phyloP scores from a whole-genome alignment of 495 filamentous ascomycete genomes.

The Trypethelium eluteriae region DNA sequence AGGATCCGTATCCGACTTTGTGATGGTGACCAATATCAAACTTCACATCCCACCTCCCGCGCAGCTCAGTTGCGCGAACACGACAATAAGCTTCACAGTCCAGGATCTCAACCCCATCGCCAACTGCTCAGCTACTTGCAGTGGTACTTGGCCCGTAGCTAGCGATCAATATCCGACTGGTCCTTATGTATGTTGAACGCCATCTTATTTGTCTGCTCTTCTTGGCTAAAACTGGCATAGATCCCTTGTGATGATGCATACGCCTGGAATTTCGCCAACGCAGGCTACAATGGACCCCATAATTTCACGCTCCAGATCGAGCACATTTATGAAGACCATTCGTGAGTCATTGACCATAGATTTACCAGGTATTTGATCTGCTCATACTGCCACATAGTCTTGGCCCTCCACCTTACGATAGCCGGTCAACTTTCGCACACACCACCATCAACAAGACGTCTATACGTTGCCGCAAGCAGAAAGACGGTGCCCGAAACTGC shows the following conservation, averaged over 20 bases:
- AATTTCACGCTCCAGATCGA: slow-evolving; percentile 18
- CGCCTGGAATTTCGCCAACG: slow-evolving; percentile 18
- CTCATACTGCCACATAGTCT: neutral
- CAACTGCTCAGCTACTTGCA: slow-evolving; percentile 17
- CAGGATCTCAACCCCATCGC: slow-evolving; percentile 20
- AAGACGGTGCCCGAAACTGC: slow-evolving; percentile 11
- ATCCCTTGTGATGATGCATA: slow-evolving; percentile 18
- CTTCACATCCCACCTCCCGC: neutral
- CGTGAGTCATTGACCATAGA: slow-evolving; percentile 17
- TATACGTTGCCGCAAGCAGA: neutral
- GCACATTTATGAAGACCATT: slow-evolving; percentile 19
- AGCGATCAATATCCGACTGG: slow-evolving; percentile 10
- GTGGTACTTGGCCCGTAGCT: slow-evolving; percentile 13
- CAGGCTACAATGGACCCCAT: slow-evolving; percentile 7
- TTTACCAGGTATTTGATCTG: no score
- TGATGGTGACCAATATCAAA: slow-evolving; percentile 14
- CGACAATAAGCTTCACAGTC: slow-evolving; percentile 22
- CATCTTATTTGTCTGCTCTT: neutral
- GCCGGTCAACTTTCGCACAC: slow-evolving; percentile 16
- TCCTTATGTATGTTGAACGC: slow-evolving; percentile 11
- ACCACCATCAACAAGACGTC: neutral
- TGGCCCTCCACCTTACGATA: slow-evolving; percentile 18
- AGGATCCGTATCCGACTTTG: neutral
- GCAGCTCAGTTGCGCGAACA: slow-evolving; percentile 9
- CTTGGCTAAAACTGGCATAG: slow-evolving; percentile 19